Conservation (phyloP, 169 alveolate genomes). For the Plasmodium knowlesi region DNA sequence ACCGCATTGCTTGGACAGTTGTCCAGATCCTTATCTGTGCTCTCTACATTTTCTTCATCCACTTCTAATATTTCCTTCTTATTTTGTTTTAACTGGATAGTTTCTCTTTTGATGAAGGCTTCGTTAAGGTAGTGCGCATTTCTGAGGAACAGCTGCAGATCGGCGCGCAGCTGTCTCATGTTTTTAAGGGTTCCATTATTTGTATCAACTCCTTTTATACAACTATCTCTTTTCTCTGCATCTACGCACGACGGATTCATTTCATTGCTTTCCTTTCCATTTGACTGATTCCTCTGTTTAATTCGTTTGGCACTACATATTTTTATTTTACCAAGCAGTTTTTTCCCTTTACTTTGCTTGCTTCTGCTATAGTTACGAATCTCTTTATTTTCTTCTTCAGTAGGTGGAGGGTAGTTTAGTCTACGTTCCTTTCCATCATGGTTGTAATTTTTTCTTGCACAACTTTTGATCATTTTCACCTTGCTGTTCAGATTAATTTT, state of each 20-base stretch:
- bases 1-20: neutral
- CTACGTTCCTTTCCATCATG: neutral
- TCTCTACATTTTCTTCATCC: neutral
- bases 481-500: neutral
- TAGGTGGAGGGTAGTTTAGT: neutral
- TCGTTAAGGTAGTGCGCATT: neutral
- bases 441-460: neutral
- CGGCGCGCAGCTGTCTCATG: neutral
- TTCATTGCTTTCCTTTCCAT: neutral
- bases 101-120: neutral
- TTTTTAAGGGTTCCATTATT: neutral
- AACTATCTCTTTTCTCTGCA: neutral
- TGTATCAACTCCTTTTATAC: neutral
- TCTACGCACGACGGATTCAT: neutral
- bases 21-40: neutral
- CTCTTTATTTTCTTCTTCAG: neutral
- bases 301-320: neutral
- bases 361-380: neutral
- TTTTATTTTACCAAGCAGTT: neutral
- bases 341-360: neutral
- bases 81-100: neutral
- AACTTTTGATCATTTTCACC: neutral
- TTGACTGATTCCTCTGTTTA: neutral
- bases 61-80: neutral
- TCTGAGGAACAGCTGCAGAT: neutral